phyloP scores from a whole-genome alignment of 805 yeast species.

The Candida ficus region DNA sequence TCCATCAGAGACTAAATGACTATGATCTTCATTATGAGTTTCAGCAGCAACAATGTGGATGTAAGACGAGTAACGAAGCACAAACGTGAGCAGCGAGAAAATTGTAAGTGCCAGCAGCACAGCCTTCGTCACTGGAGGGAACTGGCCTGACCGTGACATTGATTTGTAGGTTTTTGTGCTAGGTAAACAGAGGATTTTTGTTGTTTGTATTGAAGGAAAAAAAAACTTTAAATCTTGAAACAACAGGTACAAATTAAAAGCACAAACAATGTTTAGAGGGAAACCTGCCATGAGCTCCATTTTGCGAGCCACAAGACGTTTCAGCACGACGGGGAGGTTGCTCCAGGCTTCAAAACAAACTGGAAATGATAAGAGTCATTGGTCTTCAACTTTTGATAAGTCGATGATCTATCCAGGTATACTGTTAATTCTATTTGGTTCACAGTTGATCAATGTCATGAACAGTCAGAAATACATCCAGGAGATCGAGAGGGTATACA shows the following conservation, averaged over 20 bases:
- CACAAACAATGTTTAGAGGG: background rate
- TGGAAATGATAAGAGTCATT: background rate
- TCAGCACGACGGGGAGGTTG: background rate
- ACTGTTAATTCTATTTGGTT: conserved; percentile 39
- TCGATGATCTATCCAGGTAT: conserved; percentile 34
- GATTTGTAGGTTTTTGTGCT: background rate
- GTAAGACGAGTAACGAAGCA: conserved; percentile 28
- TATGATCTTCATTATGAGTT: conserved; percentile 19
- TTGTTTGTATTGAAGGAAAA: too few species aligned
- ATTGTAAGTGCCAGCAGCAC: conserved; percentile 17
- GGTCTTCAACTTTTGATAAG: conserved; percentile 26
- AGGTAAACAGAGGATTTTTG: background rate
- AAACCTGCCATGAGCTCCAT: too few species aligned
- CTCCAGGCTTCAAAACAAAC: background rate
- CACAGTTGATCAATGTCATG: conserved; percentile 42
- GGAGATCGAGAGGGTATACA: conserved; percentile 34
- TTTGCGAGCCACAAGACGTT: background rate
- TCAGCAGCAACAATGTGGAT: conserved; percentile 24
- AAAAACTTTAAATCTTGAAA: too few species aligned
- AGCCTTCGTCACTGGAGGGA: conserved; percentile 31
- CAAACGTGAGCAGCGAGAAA: conserved; percentile 25
- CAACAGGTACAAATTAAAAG: background rate
- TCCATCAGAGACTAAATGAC: conserved; percentile 16
- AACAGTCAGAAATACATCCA: conserved; percentile 35
- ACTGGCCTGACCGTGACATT: conserved; percentile 13